phyloP scores from a whole-genome alignment of 352 stramenopile species.

The Pythium rishiriense region DNA sequence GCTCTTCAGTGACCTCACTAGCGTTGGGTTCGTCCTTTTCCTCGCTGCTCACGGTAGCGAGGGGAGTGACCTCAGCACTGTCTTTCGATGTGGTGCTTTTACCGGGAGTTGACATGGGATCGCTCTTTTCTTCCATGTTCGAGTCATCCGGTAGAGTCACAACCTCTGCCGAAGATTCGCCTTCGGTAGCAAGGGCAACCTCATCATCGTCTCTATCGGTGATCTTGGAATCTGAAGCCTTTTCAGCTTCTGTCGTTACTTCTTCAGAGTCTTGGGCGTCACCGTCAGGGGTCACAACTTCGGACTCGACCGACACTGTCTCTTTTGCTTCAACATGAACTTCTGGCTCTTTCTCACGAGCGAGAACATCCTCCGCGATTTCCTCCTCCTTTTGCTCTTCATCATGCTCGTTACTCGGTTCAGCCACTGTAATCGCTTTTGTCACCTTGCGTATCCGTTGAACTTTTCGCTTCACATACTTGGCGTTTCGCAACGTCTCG shows the following conservation, averaged over 20 bases:
- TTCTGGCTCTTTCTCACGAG: not conserved
- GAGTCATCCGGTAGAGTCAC: not conserved
- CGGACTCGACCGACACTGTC: not conserved
- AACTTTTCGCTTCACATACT: slow-evolving; percentile 60
- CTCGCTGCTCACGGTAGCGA: not conserved
- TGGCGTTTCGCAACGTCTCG: slow-evolving; percentile 31
- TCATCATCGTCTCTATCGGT: not conserved
- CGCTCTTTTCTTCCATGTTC: not conserved
- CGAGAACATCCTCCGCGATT: not conserved
- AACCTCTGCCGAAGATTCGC: not conserved
- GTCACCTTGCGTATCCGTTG: slow-evolving; percentile 19
- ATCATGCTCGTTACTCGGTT: slow-evolving; percentile 2
- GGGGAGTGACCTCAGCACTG: not conserved
- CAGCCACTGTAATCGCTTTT: slow-evolving; percentile 10
- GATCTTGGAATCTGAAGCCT: not conserved
- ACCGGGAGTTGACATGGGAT: not conserved
- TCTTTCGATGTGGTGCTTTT: not conserved
- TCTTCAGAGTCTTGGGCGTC: slow-evolving; percentile 2
- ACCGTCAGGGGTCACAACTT: slow-evolving; percentile 4
- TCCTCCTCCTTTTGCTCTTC: slow-evolving; percentile 24
- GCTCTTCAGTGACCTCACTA: not conserved
- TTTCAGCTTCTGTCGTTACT: not conserved
- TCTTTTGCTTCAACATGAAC: slow-evolving; percentile 1
- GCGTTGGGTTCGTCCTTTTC: not conserved
- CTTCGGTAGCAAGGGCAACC: not conserved